phyloP scores from a whole-genome alignment of 2,329 filamentous ascomycete genomes.

The Diaporthe amygdali region DNA sequence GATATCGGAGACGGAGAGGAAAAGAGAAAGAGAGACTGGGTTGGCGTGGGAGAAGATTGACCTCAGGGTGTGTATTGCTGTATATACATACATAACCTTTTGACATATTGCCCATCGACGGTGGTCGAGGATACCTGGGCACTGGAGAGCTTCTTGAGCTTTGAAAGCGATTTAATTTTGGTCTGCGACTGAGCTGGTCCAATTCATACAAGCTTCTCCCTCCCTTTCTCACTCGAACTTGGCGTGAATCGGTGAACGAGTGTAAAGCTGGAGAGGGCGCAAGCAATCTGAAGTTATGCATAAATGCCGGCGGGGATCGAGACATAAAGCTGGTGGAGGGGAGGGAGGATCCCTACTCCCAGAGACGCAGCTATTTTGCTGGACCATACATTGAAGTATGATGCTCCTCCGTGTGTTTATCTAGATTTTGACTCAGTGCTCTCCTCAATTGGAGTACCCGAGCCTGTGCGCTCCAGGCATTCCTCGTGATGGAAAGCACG shows the following conservation, averaged over 20 bases:
- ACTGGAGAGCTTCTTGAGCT: conserved; percentile 8
- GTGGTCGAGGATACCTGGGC: background rate
- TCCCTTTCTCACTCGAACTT: background rate
- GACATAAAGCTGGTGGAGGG: no score
- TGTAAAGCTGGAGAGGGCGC: background rate
- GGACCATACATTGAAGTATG: no score
- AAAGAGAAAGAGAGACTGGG: background rate
- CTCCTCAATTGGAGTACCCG: no score
- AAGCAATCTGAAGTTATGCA: no score
- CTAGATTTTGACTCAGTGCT: no score
- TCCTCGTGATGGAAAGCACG: background rate
- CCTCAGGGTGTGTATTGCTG: conserved; percentile 4
- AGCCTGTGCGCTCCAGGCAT: background rate
- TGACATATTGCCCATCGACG: conserved; percentile 13
- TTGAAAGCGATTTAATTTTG: conserved; percentile 24
- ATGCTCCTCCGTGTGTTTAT: no score
- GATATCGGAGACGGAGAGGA: background rate
- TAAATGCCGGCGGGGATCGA: background rate
- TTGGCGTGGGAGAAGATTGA: background rate
- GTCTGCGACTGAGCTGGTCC: conserved; percentile 21
- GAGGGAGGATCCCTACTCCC: no score
- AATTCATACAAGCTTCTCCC: background rate
- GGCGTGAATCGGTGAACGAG: background rate
- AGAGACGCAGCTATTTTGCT: no score
- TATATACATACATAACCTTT: conserved; percentile 23